These are phyloP conservation scores for Termitomyces sp. DNA, from an alignment of 768 basidiomycete genomes.

Conservation along the genomic window DNA sequence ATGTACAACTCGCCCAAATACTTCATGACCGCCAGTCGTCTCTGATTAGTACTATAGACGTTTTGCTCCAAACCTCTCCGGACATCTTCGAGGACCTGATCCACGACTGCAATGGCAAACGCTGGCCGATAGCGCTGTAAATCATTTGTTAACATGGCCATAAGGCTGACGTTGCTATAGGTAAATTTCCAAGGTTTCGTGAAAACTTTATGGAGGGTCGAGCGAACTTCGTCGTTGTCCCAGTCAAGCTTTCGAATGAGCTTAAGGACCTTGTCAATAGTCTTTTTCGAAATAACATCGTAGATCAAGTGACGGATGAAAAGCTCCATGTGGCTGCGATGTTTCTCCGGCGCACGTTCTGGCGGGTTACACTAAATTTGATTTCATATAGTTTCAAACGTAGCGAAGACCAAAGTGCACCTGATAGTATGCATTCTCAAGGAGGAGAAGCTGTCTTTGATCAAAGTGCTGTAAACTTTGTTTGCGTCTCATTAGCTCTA, in stretches of 20 bases:
- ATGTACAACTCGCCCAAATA: slow-evolving; percentile 98
- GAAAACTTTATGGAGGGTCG: slow-evolving; percentile 80
- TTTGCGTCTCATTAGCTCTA: slow-evolving; percentile 93
- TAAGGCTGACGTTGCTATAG: slow-evolving; percentile 78
- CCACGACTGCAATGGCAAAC: slow-evolving; percentile 83
- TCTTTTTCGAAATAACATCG: slow-evolving; percentile 88
- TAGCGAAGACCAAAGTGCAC: slow-evolving; percentile 28
- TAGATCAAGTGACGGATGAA: slow-evolving; percentile 95
- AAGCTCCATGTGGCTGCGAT: slow-evolving; percentile 81
- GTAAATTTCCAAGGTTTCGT: slow-evolving; percentile 99
- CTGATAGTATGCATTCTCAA: slow-evolving; percentile 99
- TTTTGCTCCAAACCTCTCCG: slow-evolving; percentile 90
- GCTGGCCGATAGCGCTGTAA: slow-evolving; percentile 89
- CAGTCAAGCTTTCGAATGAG: slow-evolving; percentile 92
- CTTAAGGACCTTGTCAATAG: slow-evolving; percentile 93
- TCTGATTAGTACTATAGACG: slow-evolving; percentile 91
- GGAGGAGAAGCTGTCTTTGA: slow-evolving; percentile 77
- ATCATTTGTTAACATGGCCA: slow-evolving; percentile 95
- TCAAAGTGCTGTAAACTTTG: slow-evolving; percentile 92
- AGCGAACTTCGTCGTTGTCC: slow-evolving; percentile 66
- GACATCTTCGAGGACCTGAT: slow-evolving; percentile 92
- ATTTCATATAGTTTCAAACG: not conserved
- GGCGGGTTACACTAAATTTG: slow-evolving; percentile 86
- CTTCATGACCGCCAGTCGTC: slow-evolving; percentile 85
- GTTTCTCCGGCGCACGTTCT: slow-evolving; percentile 85